Conservation (phyloP, 148 eudicot species). For the Camellia lanceoleosa region DNA sequence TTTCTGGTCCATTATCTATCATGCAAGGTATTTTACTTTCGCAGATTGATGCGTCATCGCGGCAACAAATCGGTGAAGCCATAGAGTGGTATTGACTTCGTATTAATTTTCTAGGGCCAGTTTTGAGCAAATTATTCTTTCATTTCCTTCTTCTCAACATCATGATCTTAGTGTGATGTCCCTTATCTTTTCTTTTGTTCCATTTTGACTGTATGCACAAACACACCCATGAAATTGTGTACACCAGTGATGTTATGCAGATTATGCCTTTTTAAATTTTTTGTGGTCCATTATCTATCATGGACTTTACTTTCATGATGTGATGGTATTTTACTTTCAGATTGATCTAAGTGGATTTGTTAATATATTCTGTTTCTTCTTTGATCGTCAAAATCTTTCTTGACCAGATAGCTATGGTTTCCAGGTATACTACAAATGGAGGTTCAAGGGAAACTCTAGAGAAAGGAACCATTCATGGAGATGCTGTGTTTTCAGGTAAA, state of each 20-base stretch:
- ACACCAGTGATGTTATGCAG: background rate
- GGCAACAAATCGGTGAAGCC: too few species aligned
- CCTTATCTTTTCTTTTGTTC: background rate
- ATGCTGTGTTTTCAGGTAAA: slow-evolving; percentile 75
- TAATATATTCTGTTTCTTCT: slow-evolving; percentile 4
- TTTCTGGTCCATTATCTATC: too few species aligned
- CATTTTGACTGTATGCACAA: background rate
- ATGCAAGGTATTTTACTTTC: too few species aligned
- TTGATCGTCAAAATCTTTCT: background rate
- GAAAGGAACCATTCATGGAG: slow-evolving; percentile 85
- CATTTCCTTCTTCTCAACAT: background rate
- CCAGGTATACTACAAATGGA: slow-evolving; percentile 95
- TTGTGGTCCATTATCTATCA: background rate
- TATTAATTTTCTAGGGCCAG: too few species aligned
- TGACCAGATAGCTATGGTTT: slow-evolving; percentile 18
- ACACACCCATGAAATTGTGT: background rate
- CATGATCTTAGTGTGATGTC: background rate
- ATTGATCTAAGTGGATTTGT: background rate
- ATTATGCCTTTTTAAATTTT: slow-evolving; percentile 4
- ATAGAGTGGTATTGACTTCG: too few species aligned
- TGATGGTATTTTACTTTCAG: background rate
- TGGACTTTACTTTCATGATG: too few species aligned
- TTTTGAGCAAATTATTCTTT: too few species aligned
- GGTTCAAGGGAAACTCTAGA: slow-evolving; percentile 70
- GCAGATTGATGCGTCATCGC: too few species aligned